A percentile compares a stretch with the other conserved stretches of the same genome.
phyloP scores from a whole-genome alignment of 768 basidiomycete genomes.

The Rhizopogon rudus region DNA sequence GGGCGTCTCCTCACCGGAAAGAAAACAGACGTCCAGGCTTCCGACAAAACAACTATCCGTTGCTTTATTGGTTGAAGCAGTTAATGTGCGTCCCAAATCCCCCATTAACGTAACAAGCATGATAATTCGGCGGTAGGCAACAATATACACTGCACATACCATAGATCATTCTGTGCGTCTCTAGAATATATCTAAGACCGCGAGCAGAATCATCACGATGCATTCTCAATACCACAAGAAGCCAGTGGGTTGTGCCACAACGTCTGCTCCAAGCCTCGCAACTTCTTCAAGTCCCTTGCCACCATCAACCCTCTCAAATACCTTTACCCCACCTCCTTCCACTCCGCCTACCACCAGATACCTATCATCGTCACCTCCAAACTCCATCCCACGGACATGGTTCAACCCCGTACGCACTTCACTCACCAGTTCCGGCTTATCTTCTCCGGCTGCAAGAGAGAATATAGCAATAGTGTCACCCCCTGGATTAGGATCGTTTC shows the following conservation, averaged over 20 bases:
- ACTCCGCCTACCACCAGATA: slow-evolving; percentile 66
- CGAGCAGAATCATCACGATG: not conserved
- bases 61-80: no score
- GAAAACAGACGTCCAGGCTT: no score
- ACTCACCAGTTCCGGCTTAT: slow-evolving; percentile 42
- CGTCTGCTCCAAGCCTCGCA: slow-evolving; percentile 33
- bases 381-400: slow-evolving; percentile 64
- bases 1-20: no score
- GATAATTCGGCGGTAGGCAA: no score
- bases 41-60: no score
- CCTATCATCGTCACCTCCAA: slow-evolving; percentile 56
- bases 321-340: slow-evolving; percentile 60
- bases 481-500: slow-evolving; percentile 62
- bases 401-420: slow-evolving; percentile 68
- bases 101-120: no score
- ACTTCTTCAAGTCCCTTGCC: slow-evolving; percentile 52
- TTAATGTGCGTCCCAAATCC: no score
- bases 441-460: slow-evolving; percentile 40
- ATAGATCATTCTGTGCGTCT: not conserved
- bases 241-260: slow-evolving; percentile 31
- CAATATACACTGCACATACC: not conserved
- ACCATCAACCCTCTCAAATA: slow-evolving; percentile 62
- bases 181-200: not conserved
- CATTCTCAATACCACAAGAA: slow-evolving; percentile 34
- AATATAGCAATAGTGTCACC: slow-evolving; percentile 76